Conservation (phyloP, 2,329 filamentous ascomycete genomes). For the Zymoseptoria brevis region DNA sequence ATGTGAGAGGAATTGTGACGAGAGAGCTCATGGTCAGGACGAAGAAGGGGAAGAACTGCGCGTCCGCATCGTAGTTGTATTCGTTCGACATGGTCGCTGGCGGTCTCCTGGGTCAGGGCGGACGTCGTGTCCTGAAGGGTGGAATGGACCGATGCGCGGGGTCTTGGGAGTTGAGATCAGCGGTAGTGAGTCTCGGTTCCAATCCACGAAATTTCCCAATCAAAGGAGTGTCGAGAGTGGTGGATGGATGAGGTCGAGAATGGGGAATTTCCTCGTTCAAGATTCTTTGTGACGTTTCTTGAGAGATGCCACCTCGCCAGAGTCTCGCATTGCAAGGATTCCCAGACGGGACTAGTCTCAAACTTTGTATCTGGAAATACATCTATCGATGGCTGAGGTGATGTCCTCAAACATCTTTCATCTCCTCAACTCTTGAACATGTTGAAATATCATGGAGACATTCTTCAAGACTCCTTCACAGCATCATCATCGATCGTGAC, state of each 20-base stretch:
- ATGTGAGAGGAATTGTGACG: conserved; percentile 83
- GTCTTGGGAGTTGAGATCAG: background rate
- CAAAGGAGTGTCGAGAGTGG: background rate
- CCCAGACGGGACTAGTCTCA: background rate
- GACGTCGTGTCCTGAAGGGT: background rate
- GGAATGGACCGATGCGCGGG: no score
- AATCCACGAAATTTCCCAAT: background rate
- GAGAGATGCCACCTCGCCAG: background rate
- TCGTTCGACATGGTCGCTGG: conserved; percentile 69
- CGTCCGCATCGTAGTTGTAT: conserved; percentile 97
- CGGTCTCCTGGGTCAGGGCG: background rate
- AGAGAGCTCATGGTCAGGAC: conserved; percentile 83
- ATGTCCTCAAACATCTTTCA: background rate
- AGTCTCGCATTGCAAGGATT: background rate
- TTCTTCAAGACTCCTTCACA: background rate
- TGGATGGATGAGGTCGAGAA: background rate
- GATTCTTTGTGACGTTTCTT: background rate
- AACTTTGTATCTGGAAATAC: background rate
- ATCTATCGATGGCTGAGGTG: background rate
- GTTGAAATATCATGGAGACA: background rate
- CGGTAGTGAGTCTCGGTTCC: background rate
- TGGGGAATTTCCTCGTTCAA: background rate
- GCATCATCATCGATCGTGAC: background rate
- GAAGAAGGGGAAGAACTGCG: conserved; percentile 99
- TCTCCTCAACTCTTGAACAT: background rate